Conservation (phyloP, 2,329 filamentous ascomycete genomes). For the Ophiostoma perfectum region DNA sequence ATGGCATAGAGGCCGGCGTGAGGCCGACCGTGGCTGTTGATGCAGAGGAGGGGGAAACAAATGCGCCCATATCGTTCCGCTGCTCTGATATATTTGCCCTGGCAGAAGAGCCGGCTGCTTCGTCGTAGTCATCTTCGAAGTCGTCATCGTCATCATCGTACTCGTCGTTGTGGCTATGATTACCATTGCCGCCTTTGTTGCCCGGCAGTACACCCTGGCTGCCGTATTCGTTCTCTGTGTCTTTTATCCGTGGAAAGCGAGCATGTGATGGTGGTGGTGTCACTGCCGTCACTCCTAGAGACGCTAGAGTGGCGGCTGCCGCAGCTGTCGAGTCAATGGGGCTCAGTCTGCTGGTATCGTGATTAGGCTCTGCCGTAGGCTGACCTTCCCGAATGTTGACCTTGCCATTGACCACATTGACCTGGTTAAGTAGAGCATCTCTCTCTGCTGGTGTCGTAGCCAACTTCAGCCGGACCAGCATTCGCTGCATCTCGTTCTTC, state of each 20-base stretch:
- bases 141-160: constrained; percentile 13
- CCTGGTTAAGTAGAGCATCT: constrained; percentile 8
- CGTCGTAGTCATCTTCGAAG: neutral
- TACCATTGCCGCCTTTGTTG: neutral
- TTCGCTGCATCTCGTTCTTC: constrained; percentile 16
- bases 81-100: neutral
- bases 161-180: constrained; percentile 1
- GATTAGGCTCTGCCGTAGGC: neutral
- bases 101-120: neutral
- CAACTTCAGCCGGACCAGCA: constrained; percentile 18
- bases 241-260: neutral
- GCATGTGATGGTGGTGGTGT: constrained; percentile 5
- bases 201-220: neutral
- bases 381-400: neutral
- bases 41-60: neutral
- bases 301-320: neutral
- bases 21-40: neutral
- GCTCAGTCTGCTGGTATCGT: too few relatives aligned
- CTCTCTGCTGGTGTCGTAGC: constrained; percentile 7
- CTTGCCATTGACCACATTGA: constrained; percentile 15
- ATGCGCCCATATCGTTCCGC: constrained; percentile 2
- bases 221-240: constrained; percentile 3
- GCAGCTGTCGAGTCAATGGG: constrained; percentile 9
- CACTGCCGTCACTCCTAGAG: constrained; percentile 6
- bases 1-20: neutral